These are phyloP conservation scores for Tuber aestivum DNA, from an alignment of 495 filamentous ascomycete species.

Conservation along the genomic window DNA sequence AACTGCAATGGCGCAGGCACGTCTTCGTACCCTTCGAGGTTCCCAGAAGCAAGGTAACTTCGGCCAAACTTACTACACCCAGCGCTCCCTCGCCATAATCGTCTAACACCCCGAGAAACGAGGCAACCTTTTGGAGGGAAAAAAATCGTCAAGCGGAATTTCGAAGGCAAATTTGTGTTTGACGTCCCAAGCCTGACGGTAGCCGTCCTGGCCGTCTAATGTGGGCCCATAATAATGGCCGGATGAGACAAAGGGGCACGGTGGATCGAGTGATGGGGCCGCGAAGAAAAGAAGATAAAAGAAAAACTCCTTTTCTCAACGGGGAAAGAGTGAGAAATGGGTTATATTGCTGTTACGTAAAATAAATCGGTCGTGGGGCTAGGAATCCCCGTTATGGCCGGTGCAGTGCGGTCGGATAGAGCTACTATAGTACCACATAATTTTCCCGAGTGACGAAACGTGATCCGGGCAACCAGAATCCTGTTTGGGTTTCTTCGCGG, in stretches of 20 bases:
- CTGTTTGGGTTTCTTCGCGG: not conserved
- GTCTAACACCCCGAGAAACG: too few relatives aligned
- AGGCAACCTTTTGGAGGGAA: conserved; percentile 11
- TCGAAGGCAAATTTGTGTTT: conserved; percentile 45
- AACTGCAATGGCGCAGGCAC: conserved; percentile 51
- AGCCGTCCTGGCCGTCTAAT: conserved; percentile 40
- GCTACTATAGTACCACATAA: not conserved
- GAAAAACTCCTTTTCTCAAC: not conserved
- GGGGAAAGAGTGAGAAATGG: not conserved
- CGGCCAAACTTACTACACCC: conserved; percentile 48
- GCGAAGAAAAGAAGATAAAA: not conserved
- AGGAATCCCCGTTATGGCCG: not conserved
- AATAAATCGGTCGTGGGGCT: not conserved
- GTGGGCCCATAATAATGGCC: not conserved
- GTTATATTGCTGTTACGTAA: not conserved
- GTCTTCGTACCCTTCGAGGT: conserved; percentile 49
- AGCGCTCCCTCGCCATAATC: conserved; percentile 45
- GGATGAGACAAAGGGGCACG: not conserved
- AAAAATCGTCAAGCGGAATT: conserved; percentile 43
- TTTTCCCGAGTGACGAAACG: not conserved
- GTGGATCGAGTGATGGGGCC: not conserved
- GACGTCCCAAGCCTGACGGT: conserved; percentile 45
- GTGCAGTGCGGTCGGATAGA: not conserved
- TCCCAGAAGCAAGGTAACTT: conserved; percentile 42
- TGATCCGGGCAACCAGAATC: not conserved